A percentile compares a stretch with the other conserved stretches of the same genome.
phyloP scores from a whole-genome alignment of 345 rosid genomes.

The Eucalyptus tenuipes region DNA sequence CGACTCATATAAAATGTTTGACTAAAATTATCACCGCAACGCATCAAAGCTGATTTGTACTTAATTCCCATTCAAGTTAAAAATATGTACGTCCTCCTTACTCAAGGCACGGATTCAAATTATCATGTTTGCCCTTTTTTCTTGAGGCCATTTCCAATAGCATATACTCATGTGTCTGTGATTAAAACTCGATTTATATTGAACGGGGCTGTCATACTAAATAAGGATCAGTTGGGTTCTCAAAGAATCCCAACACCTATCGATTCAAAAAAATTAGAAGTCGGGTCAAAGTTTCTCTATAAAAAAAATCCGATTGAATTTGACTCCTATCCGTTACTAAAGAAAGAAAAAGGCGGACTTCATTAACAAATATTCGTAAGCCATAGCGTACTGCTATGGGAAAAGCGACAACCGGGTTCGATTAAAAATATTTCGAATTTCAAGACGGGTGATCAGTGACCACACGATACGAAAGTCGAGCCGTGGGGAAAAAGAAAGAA shows the following conservation, averaged over 20 bases:
- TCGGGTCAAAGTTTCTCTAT: no score
- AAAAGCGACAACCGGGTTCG: background rate
- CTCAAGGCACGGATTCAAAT: background rate
- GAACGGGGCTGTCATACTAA: rapidly evolving
- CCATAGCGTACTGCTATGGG: background rate
- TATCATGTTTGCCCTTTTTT: background rate
- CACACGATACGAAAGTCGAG: background rate
- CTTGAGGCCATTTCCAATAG: rapidly evolving
- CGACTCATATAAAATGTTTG: no score
- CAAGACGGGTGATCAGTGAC: background rate
- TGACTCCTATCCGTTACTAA: background rate
- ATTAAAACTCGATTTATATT: background rate
- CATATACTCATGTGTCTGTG: rapidly evolving
- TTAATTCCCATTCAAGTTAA: background rate
- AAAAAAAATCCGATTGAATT: no score
- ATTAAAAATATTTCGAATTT: background rate
- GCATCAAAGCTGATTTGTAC: background rate
- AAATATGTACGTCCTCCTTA: background rate
- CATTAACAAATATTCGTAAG: background rate
- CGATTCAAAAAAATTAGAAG: background rate
- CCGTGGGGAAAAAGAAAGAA: background rate
- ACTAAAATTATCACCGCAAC: background rate
- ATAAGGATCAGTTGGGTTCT: background rate
- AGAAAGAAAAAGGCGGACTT: background rate
- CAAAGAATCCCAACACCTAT: background rate